Base-by-base conservation (phyloP, 306 rosid genomes). In the Lathyrus aphaca region DNA sequence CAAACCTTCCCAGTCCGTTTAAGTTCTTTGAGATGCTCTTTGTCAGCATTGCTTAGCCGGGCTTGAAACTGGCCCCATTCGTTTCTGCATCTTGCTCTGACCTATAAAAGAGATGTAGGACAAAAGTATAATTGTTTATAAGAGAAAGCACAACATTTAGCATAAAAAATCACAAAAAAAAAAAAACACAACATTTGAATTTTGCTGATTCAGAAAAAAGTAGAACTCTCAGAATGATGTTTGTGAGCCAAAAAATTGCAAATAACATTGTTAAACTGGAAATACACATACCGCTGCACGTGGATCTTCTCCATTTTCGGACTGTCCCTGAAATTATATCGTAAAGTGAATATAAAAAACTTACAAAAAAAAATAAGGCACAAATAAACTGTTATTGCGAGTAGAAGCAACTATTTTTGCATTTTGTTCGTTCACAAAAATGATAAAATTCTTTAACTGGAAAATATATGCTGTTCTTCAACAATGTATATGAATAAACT, bases 51-150 rank as follows among this genome's bases (percentile, higher is more conserved):
- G 6, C 79, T 80, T 57, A 94, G 84, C 68, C 99, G 97, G 69
- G 83, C 35, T 70, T 84, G 96, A 83, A 95, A 95, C 82, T 84
- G 82, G 7, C 91, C 88, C 99, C 99, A 95, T 84, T 95, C 99
- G 27, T 59, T 87, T 87, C 79, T 81, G 83, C 99, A 95, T 71
- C 99, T 86, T 44, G 73, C 72, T 91, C 88, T 86, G 8, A 95
- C 99, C 99, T 95, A 83, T 95, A 83, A 74, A 87, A 64, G 53
- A 46, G 21, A 45, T 62, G 58, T 85, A 64, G 38, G 15, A 73
- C 63, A 57, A 56, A 17, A 11, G 5, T 38, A 6, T 40, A 30
- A 11, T 58, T 13, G 17, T 50, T 54, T 10, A 18, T 39, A 19
- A 39, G 19, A 60, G 4, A 11, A 56, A 56, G 40, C 19, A 7